A percentile compares a stretch with the other conserved stretches of the same genome.
Conservation (phyloP, 2,329 filamentous ascomycete genomes). For the Alternaria viburni region DNA sequence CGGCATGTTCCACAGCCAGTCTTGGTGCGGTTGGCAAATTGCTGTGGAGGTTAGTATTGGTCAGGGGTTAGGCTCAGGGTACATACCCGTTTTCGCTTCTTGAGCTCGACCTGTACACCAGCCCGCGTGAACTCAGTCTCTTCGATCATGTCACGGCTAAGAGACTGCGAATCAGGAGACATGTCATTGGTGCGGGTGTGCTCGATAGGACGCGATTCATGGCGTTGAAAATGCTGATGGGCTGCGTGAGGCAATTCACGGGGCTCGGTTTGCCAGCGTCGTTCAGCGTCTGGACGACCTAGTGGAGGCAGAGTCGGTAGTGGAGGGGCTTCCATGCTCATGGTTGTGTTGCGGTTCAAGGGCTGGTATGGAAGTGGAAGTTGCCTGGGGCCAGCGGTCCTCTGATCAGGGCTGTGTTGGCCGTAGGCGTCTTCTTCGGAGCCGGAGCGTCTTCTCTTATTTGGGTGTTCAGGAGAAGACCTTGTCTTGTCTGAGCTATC, state of each 20-base stretch:
- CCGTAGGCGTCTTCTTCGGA: slow-evolving; percentile 55
- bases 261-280: slow-evolving; percentile 40
- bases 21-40: slow-evolving; percentile 95
- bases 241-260: slow-evolving; percentile 28
- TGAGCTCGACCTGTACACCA: slow-evolving; percentile 56
- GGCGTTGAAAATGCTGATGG: slow-evolving; percentile 36
- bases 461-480: slow-evolving; percentile 44
- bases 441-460: slow-evolving; percentile 70
- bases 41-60: slow-evolving; percentile 46
- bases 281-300: slow-evolving; percentile 32
- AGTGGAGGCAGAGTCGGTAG: slow-evolving; percentile 37
- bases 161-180: slow-evolving; percentile 11
- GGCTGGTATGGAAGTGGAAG: slow-evolving; percentile 43
- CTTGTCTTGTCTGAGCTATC: slow-evolving; percentile 63
- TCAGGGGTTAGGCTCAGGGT: not conserved
- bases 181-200: slow-evolving; percentile 9
- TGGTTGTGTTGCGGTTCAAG: slow-evolving; percentile 43
- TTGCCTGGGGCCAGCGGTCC: slow-evolving; percentile 47
- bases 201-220: slow-evolving; percentile 33
- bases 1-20: slow-evolving; percentile 94
- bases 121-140: slow-evolving; percentile 51
- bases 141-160: slow-evolving; percentile 14
- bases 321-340: slow-evolving; percentile 32
- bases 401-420: slow-evolving; percentile 44
- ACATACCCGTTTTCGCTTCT: slow-evolving; percentile 54